phyloP scores from a whole-genome alignment of 441 rosid species.

The Bruguiera hainesii region DNA sequence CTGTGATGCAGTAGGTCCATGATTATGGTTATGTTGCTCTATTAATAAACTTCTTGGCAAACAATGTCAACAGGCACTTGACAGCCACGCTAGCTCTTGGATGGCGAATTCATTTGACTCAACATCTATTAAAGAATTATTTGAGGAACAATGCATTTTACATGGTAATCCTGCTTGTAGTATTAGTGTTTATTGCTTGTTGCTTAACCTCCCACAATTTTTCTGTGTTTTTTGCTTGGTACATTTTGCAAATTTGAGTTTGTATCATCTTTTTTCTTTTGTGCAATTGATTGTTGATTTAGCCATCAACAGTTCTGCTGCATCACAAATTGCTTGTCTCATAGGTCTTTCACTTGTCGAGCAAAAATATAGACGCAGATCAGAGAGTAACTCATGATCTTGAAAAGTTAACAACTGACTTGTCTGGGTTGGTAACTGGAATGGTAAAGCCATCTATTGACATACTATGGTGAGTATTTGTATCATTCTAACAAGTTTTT shows the following conservation, averaged over 20 bases:
- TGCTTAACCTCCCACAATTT: background rate
- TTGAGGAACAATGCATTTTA: slow-evolving; percentile 94
- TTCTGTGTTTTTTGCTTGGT: background rate
- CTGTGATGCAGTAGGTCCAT: background rate
- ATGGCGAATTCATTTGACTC: slow-evolving; percentile 96
- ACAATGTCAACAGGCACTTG: slow-evolving; percentile 54
- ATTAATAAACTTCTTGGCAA: background rate
- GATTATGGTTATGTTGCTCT: background rate
- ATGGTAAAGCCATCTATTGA: slow-evolving; percentile 99
- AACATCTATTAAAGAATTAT: slow-evolving; percentile 81
- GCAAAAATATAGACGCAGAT: slow-evolving; percentile 89
- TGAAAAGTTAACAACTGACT: slow-evolving; percentile 82
- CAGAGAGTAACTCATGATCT: slow-evolving; percentile 96
- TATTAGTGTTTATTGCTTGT: background rate
- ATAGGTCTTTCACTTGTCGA: slow-evolving; percentile 96
- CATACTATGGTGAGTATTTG: slow-evolving; percentile 78
- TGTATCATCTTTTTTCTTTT: background rate
- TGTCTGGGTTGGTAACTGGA: slow-evolving; percentile 95
- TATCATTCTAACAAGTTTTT: background rate
- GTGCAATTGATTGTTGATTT: background rate
- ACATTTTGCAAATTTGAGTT: background rate
- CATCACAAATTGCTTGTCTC: slow-evolving; percentile 10
- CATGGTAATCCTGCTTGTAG: slow-evolving; percentile 52
- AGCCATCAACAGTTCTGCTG: background rate
- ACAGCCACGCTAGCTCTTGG: slow-evolving; percentile 91